Conservation (phyloP, 192 early-diverging fungal genomes). For the Podochytrium sp. region DNA sequence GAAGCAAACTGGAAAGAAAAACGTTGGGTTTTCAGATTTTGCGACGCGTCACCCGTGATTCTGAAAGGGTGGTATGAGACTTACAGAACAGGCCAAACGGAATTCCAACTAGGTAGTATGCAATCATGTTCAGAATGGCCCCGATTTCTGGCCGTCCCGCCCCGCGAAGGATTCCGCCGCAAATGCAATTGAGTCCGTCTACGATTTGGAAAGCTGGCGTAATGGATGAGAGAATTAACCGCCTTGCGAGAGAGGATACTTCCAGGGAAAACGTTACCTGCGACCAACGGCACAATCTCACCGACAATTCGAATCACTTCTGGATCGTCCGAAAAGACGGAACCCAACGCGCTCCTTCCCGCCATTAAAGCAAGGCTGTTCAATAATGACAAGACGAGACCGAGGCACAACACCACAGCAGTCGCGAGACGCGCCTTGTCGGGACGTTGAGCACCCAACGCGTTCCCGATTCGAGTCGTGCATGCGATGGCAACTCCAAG, state of each 20-base stretch:
- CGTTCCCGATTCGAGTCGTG: conserved; percentile 76
- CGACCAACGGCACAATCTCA: conserved; percentile 76
- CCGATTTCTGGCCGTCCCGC: conserved; percentile 75
- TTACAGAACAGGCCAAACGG: conserved; percentile 39
- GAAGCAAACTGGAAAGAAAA: conserved; percentile 53
- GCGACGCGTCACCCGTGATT: conserved; percentile 60
- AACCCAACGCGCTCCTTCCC: conserved; percentile 62
- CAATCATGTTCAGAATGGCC: conserved; percentile 49
- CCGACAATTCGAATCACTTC: conserved; percentile 74
- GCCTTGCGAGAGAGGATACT: conserved; percentile 50
- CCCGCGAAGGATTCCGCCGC: conserved; percentile 73
- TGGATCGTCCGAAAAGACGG: conserved; percentile 66
- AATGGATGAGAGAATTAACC: conserved; percentile 45
- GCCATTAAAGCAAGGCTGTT: conserved; percentile 57
- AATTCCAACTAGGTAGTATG: conserved; percentile 28
- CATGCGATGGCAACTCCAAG: conserved; percentile 80
- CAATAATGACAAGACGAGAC: conserved; percentile 52
- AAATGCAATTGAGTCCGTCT: conserved; percentile 49
- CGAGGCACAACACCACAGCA: conserved; percentile 11
- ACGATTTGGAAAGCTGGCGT: conserved; percentile 55
- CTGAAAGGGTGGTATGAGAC: conserved; percentile 72
- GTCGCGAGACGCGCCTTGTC: conserved; percentile 15
- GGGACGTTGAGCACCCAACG: conserved; percentile 27
- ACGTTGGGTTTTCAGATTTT: conserved; percentile 54
- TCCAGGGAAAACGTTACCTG: conserved; percentile 73